Evolutionary conservation across 257 asterid genomes (phyloP), one percentile per base, ranked within the genome.

Genomic region (Salvia rosmarinus): DNA sequence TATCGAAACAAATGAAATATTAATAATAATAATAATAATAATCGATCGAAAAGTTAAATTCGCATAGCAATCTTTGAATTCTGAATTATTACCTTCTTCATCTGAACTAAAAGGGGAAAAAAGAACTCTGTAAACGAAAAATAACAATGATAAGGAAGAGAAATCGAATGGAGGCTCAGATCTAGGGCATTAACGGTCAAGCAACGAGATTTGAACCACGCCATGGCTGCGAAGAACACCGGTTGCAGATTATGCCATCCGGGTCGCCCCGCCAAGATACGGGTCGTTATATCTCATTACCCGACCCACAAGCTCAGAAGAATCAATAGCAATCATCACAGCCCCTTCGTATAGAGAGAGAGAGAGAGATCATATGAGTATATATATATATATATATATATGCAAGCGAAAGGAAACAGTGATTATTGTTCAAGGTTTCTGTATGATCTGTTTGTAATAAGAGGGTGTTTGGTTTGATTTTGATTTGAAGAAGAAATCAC

Each of bases 251-350:
- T 40, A 55, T 59, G 57, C 73, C 73, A 74, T 65, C 78, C 73
- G 78, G 78, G 62, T 74, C 69, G 78, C 78, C 78, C 73, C 39
- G 73, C 78, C 78, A 74, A 66, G 78, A 66, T 73, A 74, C 78
- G 73, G 73, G 60, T 40, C 64, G 43, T 21, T 20, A 17, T 10
- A 1, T 28, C 75, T 59, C 30, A 3, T 43, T 11, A 47, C 67
- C 62, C 43, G 34, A 51, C 25, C 9, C 12, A 42, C 14, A 10
- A 47, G 54, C 76, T 59, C 69, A 71, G 69, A 47, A 32, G 68
- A 17, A 54, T 10, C 23, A 6, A 74, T 0, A 21, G 35, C 10
- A 16, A 64, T 42, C 69, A 68, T 69, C 75, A 43, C 72, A 59
- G 66, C 76, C 72, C 6, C 68, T 23, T 64, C 55, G 5, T 6